Evolutionary conservation across 257 asterid genomes (phyloP).

Genomic region (Cynanchum wilfordii): DNA sequence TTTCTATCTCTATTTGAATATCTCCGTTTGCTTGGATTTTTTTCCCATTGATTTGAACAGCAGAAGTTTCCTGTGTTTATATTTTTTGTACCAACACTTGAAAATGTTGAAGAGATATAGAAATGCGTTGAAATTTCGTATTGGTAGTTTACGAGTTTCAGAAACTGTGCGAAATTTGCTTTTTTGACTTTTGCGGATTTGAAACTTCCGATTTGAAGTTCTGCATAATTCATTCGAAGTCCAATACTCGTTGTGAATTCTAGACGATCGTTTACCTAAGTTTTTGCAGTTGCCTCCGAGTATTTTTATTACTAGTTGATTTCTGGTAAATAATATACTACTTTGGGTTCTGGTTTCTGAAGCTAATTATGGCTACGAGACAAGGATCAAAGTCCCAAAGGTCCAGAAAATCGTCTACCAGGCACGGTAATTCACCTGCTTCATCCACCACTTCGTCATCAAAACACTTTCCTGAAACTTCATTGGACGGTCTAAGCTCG

Average conservation of each 20-base stretch:
- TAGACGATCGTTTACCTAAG: background rate
- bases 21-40: too few relatives aligned
- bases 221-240: background rate
- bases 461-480: constrained; percentile 62
- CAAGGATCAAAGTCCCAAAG: constrained; percentile 46
- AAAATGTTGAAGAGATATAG: background rate
- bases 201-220: background rate
- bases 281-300: background rate
- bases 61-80: background rate
- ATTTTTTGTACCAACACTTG: background rate
- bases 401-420: constrained; percentile 25
- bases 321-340: background rate
- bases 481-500: constrained; percentile 61
- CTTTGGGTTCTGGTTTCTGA: background rate
- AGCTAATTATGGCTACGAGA: constrained; percentile 52
- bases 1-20: background rate
- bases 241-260: background rate
- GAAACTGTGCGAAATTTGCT: background rate
- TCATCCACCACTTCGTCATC: constrained; percentile 89
- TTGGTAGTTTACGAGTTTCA: background rate
- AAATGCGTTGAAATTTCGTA: background rate
- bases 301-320: background rate
- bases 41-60: background rate
- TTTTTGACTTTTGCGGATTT: background rate
- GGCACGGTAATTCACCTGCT: constrained; percentile 47